Evolutionary conservation across 345 rosid genomes (phyloP), one percentile per base, ranked within the genome.

Genomic region (Corchorus olitorius): DNA sequence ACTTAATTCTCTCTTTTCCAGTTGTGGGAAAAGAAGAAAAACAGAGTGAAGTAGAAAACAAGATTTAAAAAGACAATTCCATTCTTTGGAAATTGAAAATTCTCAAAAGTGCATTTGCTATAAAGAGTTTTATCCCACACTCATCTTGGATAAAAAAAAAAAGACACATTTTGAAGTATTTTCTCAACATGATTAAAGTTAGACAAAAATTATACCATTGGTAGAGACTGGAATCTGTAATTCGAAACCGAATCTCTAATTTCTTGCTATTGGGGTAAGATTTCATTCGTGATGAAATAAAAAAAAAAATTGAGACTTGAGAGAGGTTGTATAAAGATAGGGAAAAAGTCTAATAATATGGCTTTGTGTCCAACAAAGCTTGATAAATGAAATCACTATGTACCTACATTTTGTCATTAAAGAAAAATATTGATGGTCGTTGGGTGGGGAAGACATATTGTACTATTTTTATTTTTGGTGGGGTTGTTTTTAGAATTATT

Each of bases 401-500:
- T 14, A 62, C 72, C 75, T 17, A 66, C 71, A 33, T 17, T 17
- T 11, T 27, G 6, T 15, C 54, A 15, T 9, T 53, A n/a, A 48
- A 16, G 43, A 46, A 16, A 55, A 19, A 54, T 8, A 59, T 8
- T 52, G 3, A 13, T 39, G 17, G 70, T 43, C 27, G 76, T 70
- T 72, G 20, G 75, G 59, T 65, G 64, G 22, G 59, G 72, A 9
- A 64, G 76, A 74, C 39, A 50, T 37, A 12, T 9, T 2, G 67
- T 37, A 10, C 20, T 2, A 15, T 34, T 41, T 16, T 12, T 17
- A 19, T 2, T 34, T 12, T 45, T 7, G 0, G 39, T n/a, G 73
- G 71, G 72, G 77, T 65, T 50, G 73, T 37, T 6, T 76, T 50
- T 17, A 37, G 65, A 63, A 74, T 68, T 74, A 78, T 75, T 27